Base-by-base conservation (phyloP, 2,329 filamentous ascomycete species). In the Whalleya microplaca region DNA sequence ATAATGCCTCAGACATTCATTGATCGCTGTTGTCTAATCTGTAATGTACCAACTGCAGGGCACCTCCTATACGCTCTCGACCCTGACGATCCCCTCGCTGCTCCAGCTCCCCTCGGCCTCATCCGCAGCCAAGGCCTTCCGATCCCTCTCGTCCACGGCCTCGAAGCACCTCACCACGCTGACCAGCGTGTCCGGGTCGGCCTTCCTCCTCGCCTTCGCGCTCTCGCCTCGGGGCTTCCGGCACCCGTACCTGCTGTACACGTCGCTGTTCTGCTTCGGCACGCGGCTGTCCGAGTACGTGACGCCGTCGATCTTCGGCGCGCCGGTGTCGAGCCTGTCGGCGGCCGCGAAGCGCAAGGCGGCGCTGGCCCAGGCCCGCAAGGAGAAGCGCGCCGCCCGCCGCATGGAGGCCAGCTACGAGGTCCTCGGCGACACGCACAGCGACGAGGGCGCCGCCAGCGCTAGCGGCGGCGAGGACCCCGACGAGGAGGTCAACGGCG, bases 161-260 rank as follows among this genome's bases (percentile, higher is more conserved):
- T 81, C 84, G 53, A 80, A 81, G 44, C 89, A 92, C 66, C 80
- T 91, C 58, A 80, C 87, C 53, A 76, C 83, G 29, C 83, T 96
- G 49, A 84, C 89, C 48, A 80, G 84, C 63, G 75, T 96, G 65
- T 87, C 91, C 50, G 84, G 86, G 51, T 78, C 84, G 50, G 86
- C 90, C 27, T 87, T 97, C 68, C 78, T 91, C 65, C 83, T 94
- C 63, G 91, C 92, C 61, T 97, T 89, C 75, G 73, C 82, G 44
- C 78, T 96, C 63, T 94, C 92, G 2, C 90, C 92, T 0, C 82
- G 85, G 21, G 83, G 86, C 53, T 82, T 84, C 65, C 87, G 89
- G 71, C 94, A 98, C 72, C 94, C 94, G 0, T 98, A 96, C 72
- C 86, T 97, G 21, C 75, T 97, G 56, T 97, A 95, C 86, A 92